Base-by-base conservation (phyloP, 352 stramenopile species). In the Plasmopara viticola region DNA sequence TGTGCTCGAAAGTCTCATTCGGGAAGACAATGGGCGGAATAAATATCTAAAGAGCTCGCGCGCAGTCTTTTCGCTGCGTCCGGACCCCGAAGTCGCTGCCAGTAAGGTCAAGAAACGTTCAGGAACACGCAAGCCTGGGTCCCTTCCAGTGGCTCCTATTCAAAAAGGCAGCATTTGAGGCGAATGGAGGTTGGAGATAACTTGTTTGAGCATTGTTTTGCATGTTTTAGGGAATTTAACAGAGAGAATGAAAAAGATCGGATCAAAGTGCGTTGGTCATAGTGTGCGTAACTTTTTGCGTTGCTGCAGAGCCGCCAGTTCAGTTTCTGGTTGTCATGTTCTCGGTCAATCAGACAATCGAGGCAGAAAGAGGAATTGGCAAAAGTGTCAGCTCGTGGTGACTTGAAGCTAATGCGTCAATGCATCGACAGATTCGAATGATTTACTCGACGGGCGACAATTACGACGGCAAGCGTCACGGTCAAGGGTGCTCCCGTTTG, bases 11-110 rank as follows among this genome's bases (percentile, higher is more conserved):
- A 90, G 80, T 72, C 59, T 90, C 25, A 86, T 88, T 38, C 80
- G 78, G 9, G 78, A 90, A 56, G 80, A 90, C 46, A 83, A 78
- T 15, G 79, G 78, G 0, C 76, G 75, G 46, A 88, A 89, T 65
- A 87, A 87, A 49, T 90, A 88, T 59, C 70, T 88, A 44, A 90
- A 90, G 74, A 88, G 80, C 60, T 87, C 80, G 10, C 78, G 77
- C 34, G 72, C 74, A 25, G 75, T 86, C 12, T 87, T 88, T 45
- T 88, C 78, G 43, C 59, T 90, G 37, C 68, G 71, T 29, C 80
- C 80, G 29, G 76, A 88, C 60, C 76, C 80, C n/a, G 77, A 90
- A 49, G 72, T 86, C 44, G 78, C 74, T 49, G 72, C 70, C 60
- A 69, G 58, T 45, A 83, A 79, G 57, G 72, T 87, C 58, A 90